Base-by-base conservation (phyloP, 352 stramenopile genomes). In the Pythium sp. region DNA sequence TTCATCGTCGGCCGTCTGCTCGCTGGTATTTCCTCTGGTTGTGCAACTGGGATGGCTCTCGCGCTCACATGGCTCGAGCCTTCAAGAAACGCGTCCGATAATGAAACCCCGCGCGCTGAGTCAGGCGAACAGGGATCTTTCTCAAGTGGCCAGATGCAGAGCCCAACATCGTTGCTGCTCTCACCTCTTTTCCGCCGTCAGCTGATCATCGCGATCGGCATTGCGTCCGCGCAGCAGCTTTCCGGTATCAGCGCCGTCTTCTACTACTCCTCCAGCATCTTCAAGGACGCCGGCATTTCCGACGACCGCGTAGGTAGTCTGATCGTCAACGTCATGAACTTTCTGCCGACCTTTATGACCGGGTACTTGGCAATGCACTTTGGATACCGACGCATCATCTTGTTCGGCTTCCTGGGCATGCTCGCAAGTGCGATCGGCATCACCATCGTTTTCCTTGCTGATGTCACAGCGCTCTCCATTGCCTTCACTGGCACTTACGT, bases 241-340 rank as follows among this genome's bases (percentile, higher is more conserved):
- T 85, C 78, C 1, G 84, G 81, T 32, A 77, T 92, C 73, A 92
- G 88, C 58, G 84, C 79, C 38, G 78, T 91, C 12, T 91, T 90
- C 67, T 84, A 88, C 62, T 92, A 92, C 68, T 91, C 84, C 28
- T 88, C 79, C 20, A 69, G 69, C 8, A 72, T 91, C 20, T 92
- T 91, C 62, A 83, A 77, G 30, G 68, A 82, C 34, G 81, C 82
- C 47, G 58, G 68, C 1, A 32, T 32, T 32, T 32, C 28, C 0
- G 84, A 91, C 58, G 71, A 74, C 49, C 84, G 84, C 43, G 59
- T 90, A 22, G 84, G 82, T 56, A 86, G 75, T 20, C 26, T 89
- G 26, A 75, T 83, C 24, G 72, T 92, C 63, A 82, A 84, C 58
- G 71, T 80, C 28, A 76, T 90, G 30, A 88, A 87, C 59, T 56